phyloP scores from a whole-genome alignment of 192 early-diverging fungal species.

The Linnemannia exigua region DNA sequence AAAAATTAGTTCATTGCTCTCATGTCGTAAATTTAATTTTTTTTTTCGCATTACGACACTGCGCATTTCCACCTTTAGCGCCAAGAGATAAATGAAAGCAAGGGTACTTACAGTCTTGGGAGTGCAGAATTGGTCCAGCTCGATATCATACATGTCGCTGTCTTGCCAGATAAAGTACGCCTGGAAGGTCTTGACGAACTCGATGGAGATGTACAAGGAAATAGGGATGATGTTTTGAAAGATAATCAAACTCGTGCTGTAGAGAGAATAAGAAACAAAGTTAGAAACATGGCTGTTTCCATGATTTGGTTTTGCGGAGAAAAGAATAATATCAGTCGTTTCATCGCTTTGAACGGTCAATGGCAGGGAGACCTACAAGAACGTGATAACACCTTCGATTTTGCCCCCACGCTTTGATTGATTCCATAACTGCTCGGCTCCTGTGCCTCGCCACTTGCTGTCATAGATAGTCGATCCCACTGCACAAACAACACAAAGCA shows the following conservation, averaged over 20 bases:
- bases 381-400: constrained; percentile 47
- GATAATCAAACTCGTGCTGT: constrained; percentile 87
- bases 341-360: not conserved
- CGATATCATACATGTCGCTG: constrained; percentile 87
- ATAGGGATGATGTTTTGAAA: constrained; percentile 98
- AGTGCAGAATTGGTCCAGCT: constrained; percentile 68
- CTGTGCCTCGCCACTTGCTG: constrained; percentile 13
- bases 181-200: constrained; percentile 92
- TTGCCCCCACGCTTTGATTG: constrained; percentile 18
- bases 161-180: constrained; percentile 95
- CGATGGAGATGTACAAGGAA: constrained; percentile 94
- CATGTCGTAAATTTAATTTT: constrained; percentile 1
- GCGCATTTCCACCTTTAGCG: not conserved
- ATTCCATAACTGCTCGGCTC: constrained; percentile 21
- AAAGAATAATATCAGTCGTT: not conserved
- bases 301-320: not conserved
- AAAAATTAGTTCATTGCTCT: constrained; percentile 1
- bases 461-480: constrained; percentile 53
- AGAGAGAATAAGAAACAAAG: constrained; percentile 32
- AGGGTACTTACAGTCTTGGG: constrained; percentile 73
- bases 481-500: constrained; percentile 54
- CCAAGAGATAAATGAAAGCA: constrained; percentile 15
- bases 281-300: not conserved
- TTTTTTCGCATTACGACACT: not conserved
- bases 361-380: constrained; percentile 49